Evolutionary conservation across 441 rosid genomes (phyloP), one percentile per base, ranked within the genome.

Genomic region (Theobroma grandiflorum): DNA sequence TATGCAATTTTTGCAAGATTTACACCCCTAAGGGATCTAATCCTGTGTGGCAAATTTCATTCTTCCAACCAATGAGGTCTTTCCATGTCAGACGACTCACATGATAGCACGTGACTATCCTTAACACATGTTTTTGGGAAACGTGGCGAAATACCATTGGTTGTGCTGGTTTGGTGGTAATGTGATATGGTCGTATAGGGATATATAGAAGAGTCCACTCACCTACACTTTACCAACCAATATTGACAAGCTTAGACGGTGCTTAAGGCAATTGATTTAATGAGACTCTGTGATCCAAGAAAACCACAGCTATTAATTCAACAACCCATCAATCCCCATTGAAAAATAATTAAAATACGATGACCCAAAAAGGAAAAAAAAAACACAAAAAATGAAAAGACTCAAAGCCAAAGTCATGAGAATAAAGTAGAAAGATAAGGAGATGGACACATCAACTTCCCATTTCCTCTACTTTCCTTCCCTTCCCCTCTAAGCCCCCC

Each of bases 181-280:
- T 8, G 59, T 12, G 37, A 80, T 74, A 6, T 58, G 74, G 80
- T 79, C 9, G 62, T 49, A 31, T 31, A 50, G 45, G 45, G 35
- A 72, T 2, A 26, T 53, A 9, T 35, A 35, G 35, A 52, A 10
- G 2, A 74, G 47, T 74, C 35, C 74, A 18, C 37, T 69, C 74
- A 83, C 82, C 90, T 55, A 78, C 73, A 77, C 82, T 38, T 77
- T 12, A 83, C 90, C 90, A 84, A 85, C 84, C 82, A 74, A 16
- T 63, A 16, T 57, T 20, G 14, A 68, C 31, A 70, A 69, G 79
- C 87, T 87, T 76, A 45, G 66, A 80, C 47, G 79, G 61, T 37
- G 40, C 65, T 40, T 38, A 4, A 67, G 61, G 31, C 49, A 43
- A 47, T 63, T 43, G 6, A 6, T 38, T 5, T 33, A 33, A 31